Conservation (phyloP, 345 rosid genomes). For the Punica granatum region DNA sequence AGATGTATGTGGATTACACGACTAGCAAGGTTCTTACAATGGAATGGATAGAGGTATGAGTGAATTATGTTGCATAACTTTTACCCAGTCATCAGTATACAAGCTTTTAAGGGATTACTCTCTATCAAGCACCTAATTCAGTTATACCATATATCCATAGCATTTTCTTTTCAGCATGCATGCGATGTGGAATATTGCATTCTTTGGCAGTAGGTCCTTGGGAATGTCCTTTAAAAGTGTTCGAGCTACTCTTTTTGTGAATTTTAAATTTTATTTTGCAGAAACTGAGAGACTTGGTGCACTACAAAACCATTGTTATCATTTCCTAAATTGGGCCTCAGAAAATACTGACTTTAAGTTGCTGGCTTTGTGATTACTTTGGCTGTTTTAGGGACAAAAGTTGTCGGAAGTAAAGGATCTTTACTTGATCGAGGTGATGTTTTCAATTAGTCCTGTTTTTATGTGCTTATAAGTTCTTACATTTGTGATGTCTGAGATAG, state of each 20-base stretch:
- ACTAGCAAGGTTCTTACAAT: slow-evolving; percentile 80
- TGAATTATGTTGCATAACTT: slow-evolving; percentile 1
- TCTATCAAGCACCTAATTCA: not conserved
- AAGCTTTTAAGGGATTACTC: not conserved
- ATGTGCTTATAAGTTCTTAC: not conserved
- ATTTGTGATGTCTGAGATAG: slow-evolving; percentile 8
- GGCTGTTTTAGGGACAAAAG: slow-evolving; percentile 61
- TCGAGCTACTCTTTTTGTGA: not conserved
- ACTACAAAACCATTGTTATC: not conserved
- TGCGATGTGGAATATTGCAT: not conserved
- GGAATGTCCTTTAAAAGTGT: not conserved
- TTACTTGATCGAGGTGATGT: slow-evolving; percentile 61
- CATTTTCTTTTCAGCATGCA: not conserved
- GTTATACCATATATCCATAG: not conserved
- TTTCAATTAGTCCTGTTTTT: slow-evolving; percentile 8
- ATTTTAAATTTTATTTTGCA: not conserved
- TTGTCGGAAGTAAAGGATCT: slow-evolving; percentile 74
- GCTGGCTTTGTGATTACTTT: slow-evolving; percentile 11
- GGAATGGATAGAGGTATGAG: slow-evolving; percentile 92
- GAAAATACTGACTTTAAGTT: not conserved
- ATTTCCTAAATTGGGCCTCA: not conserved
- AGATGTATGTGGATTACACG: slow-evolving; percentile 71
- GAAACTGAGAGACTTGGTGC: too few relatives aligned
- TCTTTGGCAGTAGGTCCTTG: not conserved
- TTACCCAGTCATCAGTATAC: not conserved